Base-by-base conservation (phyloP, 306 rosid species). In the Oxytropis ochrocephala region DNA sequence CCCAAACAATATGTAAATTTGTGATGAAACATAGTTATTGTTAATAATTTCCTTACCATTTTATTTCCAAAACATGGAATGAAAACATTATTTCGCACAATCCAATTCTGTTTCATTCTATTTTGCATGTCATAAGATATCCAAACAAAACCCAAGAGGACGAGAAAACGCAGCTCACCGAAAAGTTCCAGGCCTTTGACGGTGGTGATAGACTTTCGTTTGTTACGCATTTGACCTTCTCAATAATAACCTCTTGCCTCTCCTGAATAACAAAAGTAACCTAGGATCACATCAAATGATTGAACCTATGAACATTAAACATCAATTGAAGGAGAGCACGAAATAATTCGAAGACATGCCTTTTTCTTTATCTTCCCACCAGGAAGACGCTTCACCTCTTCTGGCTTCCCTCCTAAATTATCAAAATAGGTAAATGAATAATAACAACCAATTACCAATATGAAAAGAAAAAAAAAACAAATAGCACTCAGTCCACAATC, bases 291-390 rank as follows among this genome's bases (percentile, higher is more conserved):
- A 72, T 42, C 50, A 62, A 39, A 65, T 10, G 17, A 70, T 44
- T 46, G 30, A 29, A 56, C 66, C 10, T 11, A 59, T 29, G 41
- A 3, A 8, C 27, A 35, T 64, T 60, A 19, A 63, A 38, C 33
- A 51, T 11, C 8, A 62, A 50, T 41, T n/a, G 24, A 44, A 8
- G 18, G 11, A 77, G 44, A 21, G 27, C 5, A 42, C 10, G 1
- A 55, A 58, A 53, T 10, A 44, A 14, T 46, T 30, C 39, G 35
- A 47, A 39, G 56, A n/a, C 80, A 50, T 67, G 83, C 99, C 85
- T 91, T 95, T 75, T 95, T 95, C 97, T 95, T 95, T 73, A 91
- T 85, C 95, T 95, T 95, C 66, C 99, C 97, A 69, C 99, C 99
- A 57, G 99, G 99, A 75, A 95, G 97, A 60, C 97, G 97, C 71